phyloP scores from a whole-genome alignment of 768 basidiomycete genomes.

The Tricholoma matsutake region DNA sequence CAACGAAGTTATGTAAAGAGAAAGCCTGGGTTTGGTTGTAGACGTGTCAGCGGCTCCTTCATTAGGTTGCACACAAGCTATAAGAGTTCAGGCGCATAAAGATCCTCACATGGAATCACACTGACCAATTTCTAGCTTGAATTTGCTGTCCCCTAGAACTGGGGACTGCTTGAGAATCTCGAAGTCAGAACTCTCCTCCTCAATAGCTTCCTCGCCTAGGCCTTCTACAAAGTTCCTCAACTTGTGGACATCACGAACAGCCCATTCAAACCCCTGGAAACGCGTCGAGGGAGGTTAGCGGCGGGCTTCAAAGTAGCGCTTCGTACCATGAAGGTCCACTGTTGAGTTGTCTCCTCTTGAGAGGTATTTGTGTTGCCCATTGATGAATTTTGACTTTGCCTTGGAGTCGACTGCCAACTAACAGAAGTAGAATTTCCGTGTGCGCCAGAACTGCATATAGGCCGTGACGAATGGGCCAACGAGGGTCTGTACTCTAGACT shows the following conservation, averaged over 20 bases:
- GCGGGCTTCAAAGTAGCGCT: not conserved
- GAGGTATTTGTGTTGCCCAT: conserved; percentile 20
- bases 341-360: conserved; percentile 50
- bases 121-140: conserved; percentile 69
- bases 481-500: conserved; percentile 14
- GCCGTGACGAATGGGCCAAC: conserved; percentile 8
- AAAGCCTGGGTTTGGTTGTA: conserved; percentile 41
- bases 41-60: conserved; percentile 20
- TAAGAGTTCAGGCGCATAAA: conserved; percentile 1
- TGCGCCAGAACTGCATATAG: conserved; percentile 9
- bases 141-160: conserved; percentile 64
- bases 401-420: conserved; percentile 21
- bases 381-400: conserved; percentile 21
- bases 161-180: conserved; percentile 65
- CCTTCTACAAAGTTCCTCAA: conserved; percentile 59
- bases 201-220: conserved; percentile 24
- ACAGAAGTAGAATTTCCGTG: conserved; percentile 31
- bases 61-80: conserved; percentile 22
- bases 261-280: conserved; percentile 70
- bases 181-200: conserved; percentile 43
- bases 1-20: conserved; percentile 64
- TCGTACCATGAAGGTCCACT: conserved; percentile 64
- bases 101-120: not conserved
- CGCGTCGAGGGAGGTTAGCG: conserved; percentile 2
- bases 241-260: conserved; percentile 53